Evolutionary conservation across 805 yeast species (phyloP), one percentile per base, ranked within the genome.

Genomic region (Dipodascus albidus): DNA sequence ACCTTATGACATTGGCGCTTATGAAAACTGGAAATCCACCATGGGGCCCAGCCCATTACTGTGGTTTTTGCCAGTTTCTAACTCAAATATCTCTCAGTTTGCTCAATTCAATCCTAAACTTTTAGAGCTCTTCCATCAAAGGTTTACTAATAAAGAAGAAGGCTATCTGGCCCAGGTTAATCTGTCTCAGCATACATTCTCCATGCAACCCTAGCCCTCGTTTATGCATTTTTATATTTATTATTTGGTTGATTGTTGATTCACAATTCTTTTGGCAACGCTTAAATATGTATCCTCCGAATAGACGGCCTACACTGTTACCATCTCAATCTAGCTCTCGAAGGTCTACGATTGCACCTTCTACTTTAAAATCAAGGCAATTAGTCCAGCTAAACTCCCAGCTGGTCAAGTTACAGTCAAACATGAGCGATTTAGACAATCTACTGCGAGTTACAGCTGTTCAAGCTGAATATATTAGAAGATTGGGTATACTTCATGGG

Each of bases 401-500:
- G 58, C 63, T 78, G n/a, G 77, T 78, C 0, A 75, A 77, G 57
- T 66, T 81, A n/a, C 80, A 79, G 56, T 76, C 82, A 4, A 80
- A 80, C 57, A 57, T 81, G 15, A 60, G 71, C 6, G 83, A 79
- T 53, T 71, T 81, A 60, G 78, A 79, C 58, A 74, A 70, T 53
- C 64, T 79, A 54, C 62, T 81, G 31, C 68, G 71, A 42, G 75
- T 76, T 8, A 77, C 84, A 2, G 66, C 76, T 6, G 70, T 71
- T 21, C 86, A 81, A 59, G 79, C 76, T 41, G 72, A 74, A 54
- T 68, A 73, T 22, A 77, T 81, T 33, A 74, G 77, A 59, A 70
- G 72, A 53, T 64, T 81, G 42, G 86, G 84, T 2, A 71, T 77
- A 50, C 68, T 78, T 60, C 85, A 81, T 56, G 83, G 82, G 2